These are phyloP conservation scores for Magnolia changhungtana DNA, from an alignment of 164 flowering plant species.

Conservation along the genomic window DNA sequence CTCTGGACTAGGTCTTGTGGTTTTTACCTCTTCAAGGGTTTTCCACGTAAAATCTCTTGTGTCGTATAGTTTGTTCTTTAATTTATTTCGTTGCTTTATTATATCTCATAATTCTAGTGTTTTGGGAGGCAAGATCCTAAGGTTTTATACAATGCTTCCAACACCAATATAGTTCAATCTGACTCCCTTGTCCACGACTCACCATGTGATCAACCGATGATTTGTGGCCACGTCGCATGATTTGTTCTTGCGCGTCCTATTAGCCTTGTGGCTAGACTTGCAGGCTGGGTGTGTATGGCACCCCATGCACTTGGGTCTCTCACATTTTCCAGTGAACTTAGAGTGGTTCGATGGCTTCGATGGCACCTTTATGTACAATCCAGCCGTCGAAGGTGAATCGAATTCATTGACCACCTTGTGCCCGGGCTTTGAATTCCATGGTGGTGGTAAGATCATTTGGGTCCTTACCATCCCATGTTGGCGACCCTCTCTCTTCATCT, in stretches of 20 bases:
- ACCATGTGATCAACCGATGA: conserved; percentile 6
- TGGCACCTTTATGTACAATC: conserved; percentile 50
- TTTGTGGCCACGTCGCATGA: conserved; percentile 24
- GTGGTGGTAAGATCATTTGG: conserved; percentile 28
- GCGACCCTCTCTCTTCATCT: conserved; percentile 78
- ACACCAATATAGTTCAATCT: conserved; percentile 35
- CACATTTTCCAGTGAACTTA: conserved; percentile 70
- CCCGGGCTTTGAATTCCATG: conserved; percentile 27
- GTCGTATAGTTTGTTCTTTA: too few species aligned
- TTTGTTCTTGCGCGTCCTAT: conserved; percentile 44
- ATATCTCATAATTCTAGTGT: too few species aligned
- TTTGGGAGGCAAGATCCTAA: too few species aligned
- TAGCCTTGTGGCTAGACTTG: conserved; percentile 57
- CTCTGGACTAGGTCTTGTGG: too few species aligned
- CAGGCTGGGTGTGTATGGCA: conserved; percentile 49
- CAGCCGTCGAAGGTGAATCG: conserved; percentile 50
- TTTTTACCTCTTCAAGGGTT: too few species aligned
- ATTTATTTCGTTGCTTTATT: too few species aligned
- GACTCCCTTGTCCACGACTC: background rate
- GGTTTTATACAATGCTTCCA: too few species aligned
- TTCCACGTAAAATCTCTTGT: too few species aligned
- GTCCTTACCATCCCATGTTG: conserved; percentile 64
- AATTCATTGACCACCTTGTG: conserved; percentile 27
- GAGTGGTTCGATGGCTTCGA: conserved; percentile 82
- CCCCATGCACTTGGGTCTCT: conserved; percentile 29